A percentile compares a stretch with the other conserved stretches of the same genome.
Conservation (phyloP, 371 early-diverging fungal genomes). For the Phascolomyces articulosus region DNA sequence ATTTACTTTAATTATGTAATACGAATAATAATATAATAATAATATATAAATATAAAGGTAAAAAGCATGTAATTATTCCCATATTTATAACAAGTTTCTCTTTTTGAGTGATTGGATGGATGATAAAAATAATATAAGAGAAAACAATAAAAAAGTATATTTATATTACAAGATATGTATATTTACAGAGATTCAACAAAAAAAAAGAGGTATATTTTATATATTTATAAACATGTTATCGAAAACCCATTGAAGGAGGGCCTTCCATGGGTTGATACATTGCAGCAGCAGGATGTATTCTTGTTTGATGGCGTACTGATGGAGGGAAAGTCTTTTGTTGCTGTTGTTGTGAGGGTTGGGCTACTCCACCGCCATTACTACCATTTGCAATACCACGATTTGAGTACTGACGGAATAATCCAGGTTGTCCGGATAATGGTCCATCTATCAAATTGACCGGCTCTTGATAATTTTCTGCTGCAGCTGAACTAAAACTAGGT, state of each 20-base stretch:
- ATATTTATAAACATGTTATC: not conserved
- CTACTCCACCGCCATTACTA: not conserved
- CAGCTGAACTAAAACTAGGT: not conserved
- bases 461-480: not conserved
- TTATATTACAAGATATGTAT: not conserved
- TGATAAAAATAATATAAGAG: not conserved
- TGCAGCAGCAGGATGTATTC: slow-evolving; percentile 2
- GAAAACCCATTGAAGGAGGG: slow-evolving; percentile 13
- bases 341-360: not conserved
- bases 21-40: not conserved
- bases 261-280: slow-evolving; percentile 12
- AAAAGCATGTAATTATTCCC: not conserved
- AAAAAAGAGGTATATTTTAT: not conserved
- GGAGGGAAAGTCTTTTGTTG: not conserved
- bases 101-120: not conserved
- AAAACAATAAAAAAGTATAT: not conserved
- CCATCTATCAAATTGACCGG: not conserved
- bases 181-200: not conserved
- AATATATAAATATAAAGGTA: not conserved
- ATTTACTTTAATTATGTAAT: slow-evolving; percentile 49
- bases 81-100: too few species aligned
- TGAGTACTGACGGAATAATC: slow-evolving; percentile 1
- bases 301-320: not conserved
- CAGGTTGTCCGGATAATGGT: not conserved
- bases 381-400: not conserved